Percentiles rank a stretch among this genome's conserved stretches.
phyloP scores from a whole-genome alignment of 73 alveolate genomes.

The Paramecium pentaurelia region DNA sequence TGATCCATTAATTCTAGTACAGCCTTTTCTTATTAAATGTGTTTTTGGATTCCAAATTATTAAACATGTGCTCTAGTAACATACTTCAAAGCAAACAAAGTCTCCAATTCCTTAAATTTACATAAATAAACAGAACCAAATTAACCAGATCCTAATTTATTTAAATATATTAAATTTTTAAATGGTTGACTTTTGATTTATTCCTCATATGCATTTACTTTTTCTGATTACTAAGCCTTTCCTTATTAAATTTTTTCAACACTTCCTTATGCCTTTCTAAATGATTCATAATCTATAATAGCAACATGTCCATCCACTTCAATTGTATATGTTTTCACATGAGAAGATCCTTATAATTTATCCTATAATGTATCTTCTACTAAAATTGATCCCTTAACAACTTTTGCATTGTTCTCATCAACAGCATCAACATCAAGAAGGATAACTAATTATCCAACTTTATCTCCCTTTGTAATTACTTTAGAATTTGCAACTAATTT shows the following conservation, averaged over 20 bases:
- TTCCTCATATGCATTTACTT: not conserved
- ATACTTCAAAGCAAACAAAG: slow-evolving; percentile 75
- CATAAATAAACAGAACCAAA: slow-evolving; percentile 80
- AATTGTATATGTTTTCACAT: not conserved
- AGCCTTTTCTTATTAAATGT: slow-evolving; percentile 63
- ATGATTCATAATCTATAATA: slow-evolving; percentile 57
- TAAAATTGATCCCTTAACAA: not conserved
- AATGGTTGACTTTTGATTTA: slow-evolving; percentile 52
- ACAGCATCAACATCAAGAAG: slow-evolving; percentile 57
- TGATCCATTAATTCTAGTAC: slow-evolving; percentile 62
- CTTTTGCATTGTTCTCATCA: not conserved
- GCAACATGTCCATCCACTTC: slow-evolving; percentile 4
- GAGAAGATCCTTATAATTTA: not conserved
- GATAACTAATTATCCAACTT: slow-evolving; percentile 33
- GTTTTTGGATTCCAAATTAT: slow-evolving; percentile 65
- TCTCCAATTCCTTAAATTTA: slow-evolving; percentile 58
- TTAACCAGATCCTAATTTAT: slow-evolving; percentile 76
- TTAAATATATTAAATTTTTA: slow-evolving; percentile 64
- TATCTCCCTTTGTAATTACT: slow-evolving; percentile 54
- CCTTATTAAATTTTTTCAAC: slow-evolving; percentile 43
- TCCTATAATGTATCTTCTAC: not conserved
- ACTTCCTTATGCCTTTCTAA: slow-evolving; percentile 63
- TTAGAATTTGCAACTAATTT: slow-evolving; percentile 56
- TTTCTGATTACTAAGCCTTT: slow-evolving; percentile 60
- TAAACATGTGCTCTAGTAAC: slow-evolving; percentile 74